Evolutionary conservation across 75 land plant species (phyloP).

Genomic region (Picea sitchensis): DNA sequence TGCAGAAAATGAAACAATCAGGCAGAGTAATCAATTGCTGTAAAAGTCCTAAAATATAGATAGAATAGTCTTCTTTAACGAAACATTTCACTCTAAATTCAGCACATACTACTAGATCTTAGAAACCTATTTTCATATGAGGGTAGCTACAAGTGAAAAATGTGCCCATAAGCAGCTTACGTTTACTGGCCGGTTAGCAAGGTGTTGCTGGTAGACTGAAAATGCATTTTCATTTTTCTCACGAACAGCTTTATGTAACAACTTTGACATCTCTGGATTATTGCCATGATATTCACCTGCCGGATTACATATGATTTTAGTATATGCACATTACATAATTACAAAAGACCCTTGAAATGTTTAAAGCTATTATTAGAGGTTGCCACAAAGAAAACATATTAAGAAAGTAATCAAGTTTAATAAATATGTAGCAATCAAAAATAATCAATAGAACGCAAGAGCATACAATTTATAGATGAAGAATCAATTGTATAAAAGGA

Average conservation of each 20-base stretch:
- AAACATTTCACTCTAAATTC: background rate
- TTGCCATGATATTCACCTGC: slow-evolving; percentile 98
- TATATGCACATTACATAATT: background rate
- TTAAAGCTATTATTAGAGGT: background rate
- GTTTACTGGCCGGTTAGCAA: slow-evolving; percentile 89
- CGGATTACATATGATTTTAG: background rate
- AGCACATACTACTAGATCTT: background rate
- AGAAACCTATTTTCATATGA: background rate
- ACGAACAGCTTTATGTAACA: slow-evolving; percentile 97
- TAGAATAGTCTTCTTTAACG: background rate
- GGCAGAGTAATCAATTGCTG: background rate
- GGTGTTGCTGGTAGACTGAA: slow-evolving; percentile 92
- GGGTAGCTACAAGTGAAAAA: background rate
- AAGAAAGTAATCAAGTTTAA: background rate
- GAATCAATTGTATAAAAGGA: no score
- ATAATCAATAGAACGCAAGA: background rate
- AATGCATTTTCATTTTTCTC: slow-evolving; percentile 90
- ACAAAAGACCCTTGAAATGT: background rate
- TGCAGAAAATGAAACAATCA: slow-evolving; percentile 11
- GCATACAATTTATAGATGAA: background rate
- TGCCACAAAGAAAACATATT: background rate
- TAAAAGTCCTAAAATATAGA: background rate
- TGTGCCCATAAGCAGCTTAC: slow-evolving; percentile 28
- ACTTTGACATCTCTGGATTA: slow-evolving; percentile 98
- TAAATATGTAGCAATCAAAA: background rate